A percentile compares a stretch with the other conserved stretches of the same genome.
Evolutionary conservation across 192 early-diverging fungal species (phyloP).

Genomic region (Phycomyces nitens): DNA sequence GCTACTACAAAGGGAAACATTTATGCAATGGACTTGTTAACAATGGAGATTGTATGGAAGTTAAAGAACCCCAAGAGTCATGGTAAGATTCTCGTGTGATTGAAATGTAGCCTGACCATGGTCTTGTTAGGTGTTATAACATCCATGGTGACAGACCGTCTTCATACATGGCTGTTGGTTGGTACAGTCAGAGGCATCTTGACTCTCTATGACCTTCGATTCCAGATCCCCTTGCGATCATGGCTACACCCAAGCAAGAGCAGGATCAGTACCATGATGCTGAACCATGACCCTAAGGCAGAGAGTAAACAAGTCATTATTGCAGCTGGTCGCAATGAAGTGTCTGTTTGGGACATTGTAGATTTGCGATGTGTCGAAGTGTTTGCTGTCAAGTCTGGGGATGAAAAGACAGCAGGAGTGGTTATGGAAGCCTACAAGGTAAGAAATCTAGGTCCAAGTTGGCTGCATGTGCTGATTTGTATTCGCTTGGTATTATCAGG

Average conservation of each 20-base stretch:
- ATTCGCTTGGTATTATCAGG: no score
- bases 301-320: constrained; percentile 55
- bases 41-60: constrained; percentile 66
- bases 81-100: constrained; percentile 33
- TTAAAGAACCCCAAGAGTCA: constrained; percentile 51
- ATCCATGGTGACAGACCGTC: constrained; percentile 59
- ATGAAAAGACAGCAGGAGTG: constrained; percentile 43
- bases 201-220: constrained; percentile 76
- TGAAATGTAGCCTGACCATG: neutral
- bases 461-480: neutral
- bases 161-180: constrained; percentile 62
- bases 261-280: constrained; percentile 53
- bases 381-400: constrained; percentile 57
- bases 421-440: constrained; percentile 49
- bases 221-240: constrained; percentile 61
- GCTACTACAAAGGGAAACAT: constrained; percentile 69
- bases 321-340: constrained; percentile 67
- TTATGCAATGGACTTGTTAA: constrained; percentile 67
- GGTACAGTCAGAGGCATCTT: constrained; percentile 77
- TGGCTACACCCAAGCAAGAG: constrained; percentile 74
- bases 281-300: constrained; percentile 44
- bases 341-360: constrained; percentile 82
- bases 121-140: constrained; percentile 57
- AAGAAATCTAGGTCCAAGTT: neutral
- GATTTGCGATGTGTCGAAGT: constrained; percentile 65